Conservation (phyloP, 2,329 filamentous ascomycete species). For the Plenodomus tracheiphilus region DNA sequence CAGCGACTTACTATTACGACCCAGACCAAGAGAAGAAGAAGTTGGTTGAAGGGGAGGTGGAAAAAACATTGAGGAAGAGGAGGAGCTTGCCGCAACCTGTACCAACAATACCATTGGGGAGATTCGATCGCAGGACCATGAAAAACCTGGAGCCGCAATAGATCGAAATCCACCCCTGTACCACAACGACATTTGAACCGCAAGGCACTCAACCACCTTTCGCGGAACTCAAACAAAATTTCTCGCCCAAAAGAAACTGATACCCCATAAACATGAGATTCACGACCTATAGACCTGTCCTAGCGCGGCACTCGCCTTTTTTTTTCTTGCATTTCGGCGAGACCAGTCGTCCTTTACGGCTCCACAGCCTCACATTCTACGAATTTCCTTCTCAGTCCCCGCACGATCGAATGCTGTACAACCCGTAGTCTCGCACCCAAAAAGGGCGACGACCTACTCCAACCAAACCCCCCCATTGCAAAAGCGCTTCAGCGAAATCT, state of each 20-base stretch:
- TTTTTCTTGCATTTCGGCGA: neutral
- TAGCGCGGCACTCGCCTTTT: constrained; percentile 3
- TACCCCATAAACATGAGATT: constrained; percentile 43
- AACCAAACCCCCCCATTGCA: neutral
- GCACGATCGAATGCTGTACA: neutral
- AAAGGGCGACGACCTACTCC: neutral
- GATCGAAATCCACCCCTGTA: constrained; percentile 18
- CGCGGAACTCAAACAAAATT: constrained; percentile 15
- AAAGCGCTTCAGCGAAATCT: neutral
- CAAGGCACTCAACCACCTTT: constrained; percentile 10
- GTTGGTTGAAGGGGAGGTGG: constrained; percentile 12
- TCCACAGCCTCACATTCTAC: neutral
- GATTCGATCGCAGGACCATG: constrained; percentile 33
- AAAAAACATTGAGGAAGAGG: constrained; percentile 12
- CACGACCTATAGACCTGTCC: constrained; percentile 41
- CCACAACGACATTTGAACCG: constrained; percentile 17
- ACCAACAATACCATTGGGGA: constrained; percentile 30
- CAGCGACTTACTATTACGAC: constrained; percentile 43
- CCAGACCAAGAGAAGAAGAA: constrained; percentile 42
- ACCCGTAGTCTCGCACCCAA: neutral
- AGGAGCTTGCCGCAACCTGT: constrained; percentile 14
- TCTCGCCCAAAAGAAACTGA: constrained; percentile 35
- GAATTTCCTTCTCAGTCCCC: neutral
- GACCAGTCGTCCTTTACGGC: neutral
- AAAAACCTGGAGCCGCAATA: constrained; percentile 19